Evolutionary conservation across 2,329 filamentous ascomycete genomes (phyloP).

Genomic region (Cladosporium sp.): DNA sequence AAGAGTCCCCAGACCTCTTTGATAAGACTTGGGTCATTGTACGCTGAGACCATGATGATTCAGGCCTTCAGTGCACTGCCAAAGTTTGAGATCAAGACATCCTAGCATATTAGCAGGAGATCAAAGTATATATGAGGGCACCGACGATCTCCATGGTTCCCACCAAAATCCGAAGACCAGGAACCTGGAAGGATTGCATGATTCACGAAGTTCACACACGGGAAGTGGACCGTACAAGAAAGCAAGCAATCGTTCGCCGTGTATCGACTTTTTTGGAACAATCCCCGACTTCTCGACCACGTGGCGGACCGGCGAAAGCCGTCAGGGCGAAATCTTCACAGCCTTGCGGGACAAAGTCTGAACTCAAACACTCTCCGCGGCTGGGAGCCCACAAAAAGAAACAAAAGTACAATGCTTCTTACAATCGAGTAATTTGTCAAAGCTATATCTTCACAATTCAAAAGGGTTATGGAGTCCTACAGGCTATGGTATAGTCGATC

Average conservation of each 20-base stretch:
- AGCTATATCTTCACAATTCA: not conserved
- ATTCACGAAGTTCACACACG: not conserved
- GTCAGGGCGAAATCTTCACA: not conserved
- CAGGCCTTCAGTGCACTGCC: not conserved
- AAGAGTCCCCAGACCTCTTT: constrained; percentile 32
- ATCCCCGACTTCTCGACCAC: not conserved
- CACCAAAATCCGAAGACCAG: not conserved
- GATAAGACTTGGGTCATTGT: constrained; percentile 27
- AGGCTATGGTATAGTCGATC: not conserved
- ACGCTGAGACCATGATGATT: constrained; percentile 11
- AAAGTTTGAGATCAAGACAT: not conserved
- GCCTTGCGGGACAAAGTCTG: not conserved
- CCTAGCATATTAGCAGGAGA: not conserved
- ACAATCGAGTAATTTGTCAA: not conserved
- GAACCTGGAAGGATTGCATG: not conserved
- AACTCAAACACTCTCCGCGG: not conserved
- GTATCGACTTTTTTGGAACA: not conserved
- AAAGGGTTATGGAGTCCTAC: not conserved
- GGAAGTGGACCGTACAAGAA: not conserved
- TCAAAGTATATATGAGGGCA: not conserved
- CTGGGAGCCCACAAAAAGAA: not conserved
- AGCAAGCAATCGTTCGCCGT: not conserved
- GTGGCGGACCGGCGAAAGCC: not conserved
- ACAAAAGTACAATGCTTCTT: not conserved
- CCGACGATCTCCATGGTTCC: not conserved